These are phyloP conservation scores for Niebla homalea DNA, from an alignment of 495 filamentous ascomycete genomes.

Conservation along the genomic window DNA sequence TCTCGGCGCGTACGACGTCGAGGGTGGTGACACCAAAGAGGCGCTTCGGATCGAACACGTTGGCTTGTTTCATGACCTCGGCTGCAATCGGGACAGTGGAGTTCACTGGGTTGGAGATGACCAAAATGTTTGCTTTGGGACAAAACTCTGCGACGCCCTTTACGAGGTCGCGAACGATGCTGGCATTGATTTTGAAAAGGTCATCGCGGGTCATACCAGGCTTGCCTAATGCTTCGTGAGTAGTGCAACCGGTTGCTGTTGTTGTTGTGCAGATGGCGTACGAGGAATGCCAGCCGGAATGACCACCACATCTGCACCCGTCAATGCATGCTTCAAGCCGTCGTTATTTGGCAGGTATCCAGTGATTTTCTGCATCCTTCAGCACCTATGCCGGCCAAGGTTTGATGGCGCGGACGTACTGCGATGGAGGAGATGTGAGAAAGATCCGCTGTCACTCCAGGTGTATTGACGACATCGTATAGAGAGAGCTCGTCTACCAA, in stretches of 20 bases:
- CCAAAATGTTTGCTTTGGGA: constrained; percentile 83
- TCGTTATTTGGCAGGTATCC: constrained; percentile 85
- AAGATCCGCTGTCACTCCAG: constrained; percentile 87
- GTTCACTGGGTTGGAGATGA: constrained; percentile 99
- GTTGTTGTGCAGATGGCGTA: constrained; percentile 32
- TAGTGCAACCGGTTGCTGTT: not conserved
- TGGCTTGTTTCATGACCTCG: constrained; percentile 83
- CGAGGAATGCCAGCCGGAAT: constrained; percentile 97
- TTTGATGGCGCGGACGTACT: constrained; percentile 39
- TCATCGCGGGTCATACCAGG: constrained; percentile 99
- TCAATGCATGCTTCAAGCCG: constrained; percentile 75
- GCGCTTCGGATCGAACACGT: constrained; percentile 83
- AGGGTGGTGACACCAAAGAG: constrained; percentile 97
- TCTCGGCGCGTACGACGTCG: constrained; percentile 95
- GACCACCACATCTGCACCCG: constrained; percentile 84
- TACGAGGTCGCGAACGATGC: constrained; percentile 79
- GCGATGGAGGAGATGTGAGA: constrained; percentile 93
- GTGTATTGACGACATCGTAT: constrained; percentile 98
- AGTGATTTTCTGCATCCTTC: constrained; percentile 56
- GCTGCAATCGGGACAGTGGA: constrained; percentile 96
- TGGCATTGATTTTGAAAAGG: constrained; percentile 96
- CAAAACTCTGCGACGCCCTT: constrained; percentile 72
- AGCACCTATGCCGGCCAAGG: constrained; percentile 1
- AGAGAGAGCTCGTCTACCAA: constrained; percentile 82
- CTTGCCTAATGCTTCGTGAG: constrained; percentile 52